phyloP scores from a whole-genome alignment of 177 flowering plant species.

The Vitis hybrid region DNA sequence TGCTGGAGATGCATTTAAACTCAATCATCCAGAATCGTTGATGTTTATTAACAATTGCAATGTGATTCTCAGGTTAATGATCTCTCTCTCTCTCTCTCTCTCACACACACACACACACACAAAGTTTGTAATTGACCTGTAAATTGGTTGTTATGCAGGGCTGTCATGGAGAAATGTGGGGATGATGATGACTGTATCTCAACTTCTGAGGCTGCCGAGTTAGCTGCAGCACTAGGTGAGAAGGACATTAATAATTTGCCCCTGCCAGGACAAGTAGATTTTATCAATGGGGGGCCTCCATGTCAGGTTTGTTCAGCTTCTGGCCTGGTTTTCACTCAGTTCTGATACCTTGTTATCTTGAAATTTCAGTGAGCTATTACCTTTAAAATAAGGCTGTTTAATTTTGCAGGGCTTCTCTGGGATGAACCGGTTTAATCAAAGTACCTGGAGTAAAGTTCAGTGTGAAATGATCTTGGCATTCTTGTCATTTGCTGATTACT shows the following conservation, averaged over 20 bases:
- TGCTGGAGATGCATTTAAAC: constrained; percentile 87
- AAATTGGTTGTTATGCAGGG: constrained; percentile 42
- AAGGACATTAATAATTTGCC: constrained; percentile 63
- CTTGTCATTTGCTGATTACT: constrained; percentile 90
- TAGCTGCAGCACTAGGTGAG: constrained; percentile 54
- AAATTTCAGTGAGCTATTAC: background rate
- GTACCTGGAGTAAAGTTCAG: constrained; percentile 97
- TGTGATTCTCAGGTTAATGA: constrained; percentile 75
- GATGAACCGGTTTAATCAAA: constrained; percentile 89
- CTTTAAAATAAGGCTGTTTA: constrained; percentile 1
- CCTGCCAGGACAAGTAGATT: constrained; percentile 89
- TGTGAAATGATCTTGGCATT: constrained; percentile 97
- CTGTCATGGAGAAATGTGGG: constrained; percentile 77
- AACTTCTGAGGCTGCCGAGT: constrained; percentile 74
- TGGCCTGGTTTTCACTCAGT: background rate
- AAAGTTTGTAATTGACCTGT: constrained; percentile 3
- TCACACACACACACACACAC: background rate
- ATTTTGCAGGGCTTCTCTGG: constrained; percentile 92
- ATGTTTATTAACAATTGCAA: constrained; percentile 85
- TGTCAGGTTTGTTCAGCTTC: constrained; percentile 60
- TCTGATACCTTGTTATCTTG: background rate
- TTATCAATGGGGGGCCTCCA: constrained; percentile 98
- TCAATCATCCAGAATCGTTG: constrained; percentile 76
- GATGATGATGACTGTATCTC: constrained; percentile 80
- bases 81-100: background rate